Evolutionary conservation across 495 filamentous ascomycete genomes (phyloP), one percentile per base, ranked within the genome.

Genomic region (Bathelium albidoporum): DNA sequence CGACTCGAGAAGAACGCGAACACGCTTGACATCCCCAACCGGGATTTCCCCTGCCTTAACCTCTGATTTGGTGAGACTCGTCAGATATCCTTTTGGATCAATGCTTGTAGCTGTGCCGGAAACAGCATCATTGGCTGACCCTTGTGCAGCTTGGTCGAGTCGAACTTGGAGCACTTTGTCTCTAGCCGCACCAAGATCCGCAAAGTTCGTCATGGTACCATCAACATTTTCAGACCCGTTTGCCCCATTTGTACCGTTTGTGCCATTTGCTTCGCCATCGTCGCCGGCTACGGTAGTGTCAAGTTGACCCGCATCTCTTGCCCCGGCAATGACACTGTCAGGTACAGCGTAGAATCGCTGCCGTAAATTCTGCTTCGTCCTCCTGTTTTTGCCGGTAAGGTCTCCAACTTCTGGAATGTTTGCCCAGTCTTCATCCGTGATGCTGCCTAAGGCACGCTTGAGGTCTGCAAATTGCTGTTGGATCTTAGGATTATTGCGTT

Each of bases 391-490:
- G 58, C 95, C 93, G 0, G 94, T 99, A 64, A 97, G 82, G 74
- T 99, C 94, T 62, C 94, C 94, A 41, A 96, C 91, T 68, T 99
- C 94, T 9, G 94, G 94, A 32, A 99, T 79, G 65, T 86, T 92
- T 45, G 91, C 91, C 94, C 94, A 99, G 65, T 97, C 92, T 60
- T 97, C 93, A 76, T 97, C 94, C 62, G 88, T 90, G 59, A 99
- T 86, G 18, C 85, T 87, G 36, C 87, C 88, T 28, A 99, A 81
- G 1, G 88, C 90, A 70, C 95, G 81, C 75, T 97, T 99, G 53
- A 97, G 79, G 68, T 96, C 95, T 72, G 91, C 91, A 72, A 99
- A 99, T 73, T 97, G 94, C 69, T 97, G 91, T 76, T 96, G 91
- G 60, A 99, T 97, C 75, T 97, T 99, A 3, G 94, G 94, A 72